Percentiles rank a stretch among this genome's conserved stretches.
These are phyloP conservation scores for Aspergillus kassunensis DNA, from an alignment of 495 filamentous ascomycete genomes.

Conservation along the genomic window DNA sequence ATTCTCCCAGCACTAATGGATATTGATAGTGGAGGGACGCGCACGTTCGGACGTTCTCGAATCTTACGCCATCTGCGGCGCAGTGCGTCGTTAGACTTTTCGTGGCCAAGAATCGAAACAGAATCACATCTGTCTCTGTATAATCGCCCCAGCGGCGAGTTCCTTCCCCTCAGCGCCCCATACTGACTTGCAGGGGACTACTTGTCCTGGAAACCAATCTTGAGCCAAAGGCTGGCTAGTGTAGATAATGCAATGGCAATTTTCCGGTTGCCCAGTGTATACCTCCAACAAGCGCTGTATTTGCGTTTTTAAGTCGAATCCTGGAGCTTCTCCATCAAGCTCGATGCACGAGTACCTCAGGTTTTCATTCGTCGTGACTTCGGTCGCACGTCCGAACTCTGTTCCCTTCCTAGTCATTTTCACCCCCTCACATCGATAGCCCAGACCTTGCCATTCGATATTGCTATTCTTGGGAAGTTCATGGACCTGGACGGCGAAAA, in stretches of 20 bases:
- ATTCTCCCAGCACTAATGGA: neutral
- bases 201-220: conserved; percentile 31
- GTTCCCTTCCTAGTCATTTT: conserved; percentile 13
- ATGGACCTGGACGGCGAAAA: conserved; percentile 69
- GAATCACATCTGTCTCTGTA: conserved; percentile 25
- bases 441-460: conserved; percentile 70
- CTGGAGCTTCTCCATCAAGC: conserved; percentile 18
- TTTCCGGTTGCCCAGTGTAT: conserved; percentile 8
- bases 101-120: neutral
- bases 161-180: conserved; percentile 39
- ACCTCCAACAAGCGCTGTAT: conserved; percentile 20
- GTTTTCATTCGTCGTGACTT: conserved; percentile 19
- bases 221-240: conserved; percentile 25
- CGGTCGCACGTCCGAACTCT: conserved; percentile 17
- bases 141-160: conserved; percentile 35
- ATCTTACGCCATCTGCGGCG: conserved; percentile 16
- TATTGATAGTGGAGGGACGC: neutral
- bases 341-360: conserved; percentile 33
- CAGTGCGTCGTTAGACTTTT: neutral
- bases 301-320: conserved; percentile 17
- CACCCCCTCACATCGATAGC: conserved; percentile 29
- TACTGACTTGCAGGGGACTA: conserved; percentile 45
- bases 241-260: conserved; percentile 35
- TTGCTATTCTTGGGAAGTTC: conserved; percentile 62
- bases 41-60: conserved; percentile 4